Conservation (phyloP, 202 grass and related monocot genomes). For the Bolboschoenoplectus hybrid region DNA sequence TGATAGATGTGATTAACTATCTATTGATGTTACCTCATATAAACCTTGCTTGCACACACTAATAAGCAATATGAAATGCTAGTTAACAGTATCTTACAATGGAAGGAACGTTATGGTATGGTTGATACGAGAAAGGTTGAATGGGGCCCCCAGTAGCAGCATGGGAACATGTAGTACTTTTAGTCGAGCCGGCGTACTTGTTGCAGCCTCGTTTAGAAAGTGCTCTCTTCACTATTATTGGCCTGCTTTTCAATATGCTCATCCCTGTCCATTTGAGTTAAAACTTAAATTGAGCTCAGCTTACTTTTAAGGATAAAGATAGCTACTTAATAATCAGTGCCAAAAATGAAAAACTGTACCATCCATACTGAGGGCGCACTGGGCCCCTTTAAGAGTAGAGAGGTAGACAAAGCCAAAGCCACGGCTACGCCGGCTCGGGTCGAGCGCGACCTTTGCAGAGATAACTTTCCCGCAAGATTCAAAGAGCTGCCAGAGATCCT, state of each 20-base stretch:
- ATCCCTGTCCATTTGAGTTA: not conserved
- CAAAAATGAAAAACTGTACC: constrained; percentile 32
- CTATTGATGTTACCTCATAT: too few species aligned
- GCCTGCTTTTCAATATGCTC: constrained; percentile 32
- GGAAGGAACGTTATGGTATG: not conserved
- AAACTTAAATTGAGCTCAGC: not conserved
- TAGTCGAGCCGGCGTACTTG: not conserved
- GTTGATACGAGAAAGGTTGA: not conserved
- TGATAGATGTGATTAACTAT: constrained; percentile 4
- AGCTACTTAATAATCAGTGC: not conserved
- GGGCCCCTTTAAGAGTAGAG: constrained; percentile 30
- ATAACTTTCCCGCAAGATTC: constrained; percentile 36
- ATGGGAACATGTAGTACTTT: not conserved
- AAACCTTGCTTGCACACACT: not conserved
- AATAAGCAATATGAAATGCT: not conserved
- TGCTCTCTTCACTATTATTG: constrained; percentile 30
- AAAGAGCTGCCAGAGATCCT: constrained; percentile 38
- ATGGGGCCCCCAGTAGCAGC: not conserved
- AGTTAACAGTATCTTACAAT: not conserved
- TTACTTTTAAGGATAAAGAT: not conserved
- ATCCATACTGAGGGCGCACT: constrained; percentile 39
- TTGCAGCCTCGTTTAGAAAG: not conserved
- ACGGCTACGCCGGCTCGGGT: constrained; percentile 32
- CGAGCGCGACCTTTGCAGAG: constrained; percentile 26
- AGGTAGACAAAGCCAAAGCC: constrained; percentile 52